phyloP scores from a whole-genome alignment of 192 early-diverging fungal species.

The Jimgerdemannia flammicorona region DNA sequence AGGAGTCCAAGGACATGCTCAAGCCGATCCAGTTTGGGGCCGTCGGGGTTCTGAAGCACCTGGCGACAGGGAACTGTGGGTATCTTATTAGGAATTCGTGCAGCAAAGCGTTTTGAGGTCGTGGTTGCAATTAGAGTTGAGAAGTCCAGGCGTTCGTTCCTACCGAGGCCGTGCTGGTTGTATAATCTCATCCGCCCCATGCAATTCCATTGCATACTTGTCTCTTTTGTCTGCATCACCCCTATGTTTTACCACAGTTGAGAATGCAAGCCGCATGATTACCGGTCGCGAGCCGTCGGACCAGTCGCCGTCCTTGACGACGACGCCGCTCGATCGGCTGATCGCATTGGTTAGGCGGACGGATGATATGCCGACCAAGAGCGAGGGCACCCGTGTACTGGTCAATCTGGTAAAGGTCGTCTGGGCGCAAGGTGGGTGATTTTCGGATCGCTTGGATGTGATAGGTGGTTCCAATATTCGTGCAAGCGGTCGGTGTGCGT shows the following conservation, averaged over 20 bases:
- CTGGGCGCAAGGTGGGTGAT: constrained; percentile 34
- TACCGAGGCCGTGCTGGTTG: too few species aligned
- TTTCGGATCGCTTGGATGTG: background rate
- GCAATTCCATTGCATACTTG: too few species aligned
- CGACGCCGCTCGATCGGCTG: constrained; percentile 20
- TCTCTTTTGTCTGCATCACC: constrained; percentile 7
- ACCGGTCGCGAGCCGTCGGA: background rate
- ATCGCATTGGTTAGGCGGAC: constrained; percentile 40
- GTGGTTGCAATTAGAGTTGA: too few species aligned
- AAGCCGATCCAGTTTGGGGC: constrained; percentile 49
- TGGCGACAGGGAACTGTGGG: constrained; percentile 38
- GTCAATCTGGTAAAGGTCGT: constrained; percentile 47
- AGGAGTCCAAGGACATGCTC: constrained; percentile 42
- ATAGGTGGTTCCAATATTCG: too few species aligned
- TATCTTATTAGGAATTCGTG: background rate
- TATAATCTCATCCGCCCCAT: too few species aligned
- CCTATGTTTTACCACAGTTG: constrained; percentile 9
- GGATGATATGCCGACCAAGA: constrained; percentile 48
- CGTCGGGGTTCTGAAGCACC: constrained; percentile 51
- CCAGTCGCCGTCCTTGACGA: background rate
- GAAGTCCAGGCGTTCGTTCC: too few species aligned
- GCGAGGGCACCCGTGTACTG: constrained; percentile 49
- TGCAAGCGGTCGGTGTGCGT: too few species aligned
- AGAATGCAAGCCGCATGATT: constrained; percentile 7
- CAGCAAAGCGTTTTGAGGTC: too few species aligned